Percentiles rank a stretch among this genome's conserved stretches.
These are phyloP conservation scores for Fragilariopsis cylindrus DNA, from an alignment of 108 stramenopile species.

Conservation along the genomic window DNA sequence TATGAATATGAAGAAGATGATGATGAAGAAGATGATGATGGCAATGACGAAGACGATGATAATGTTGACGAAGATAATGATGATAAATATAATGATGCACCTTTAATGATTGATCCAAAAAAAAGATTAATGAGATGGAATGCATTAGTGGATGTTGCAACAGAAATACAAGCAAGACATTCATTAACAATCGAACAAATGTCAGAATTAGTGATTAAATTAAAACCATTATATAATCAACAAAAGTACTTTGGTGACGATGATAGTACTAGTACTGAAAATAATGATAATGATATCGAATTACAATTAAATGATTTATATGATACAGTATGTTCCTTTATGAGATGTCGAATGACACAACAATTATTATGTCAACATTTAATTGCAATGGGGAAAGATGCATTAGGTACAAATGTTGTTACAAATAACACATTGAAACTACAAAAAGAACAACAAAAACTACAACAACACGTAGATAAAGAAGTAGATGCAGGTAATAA, in stretches of 20 bases:
- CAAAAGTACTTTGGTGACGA: too few relatives aligned
- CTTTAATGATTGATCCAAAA: conserved; percentile 7
- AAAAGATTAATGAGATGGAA: neutral
- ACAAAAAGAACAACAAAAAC: neutral
- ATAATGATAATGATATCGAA: neutral
- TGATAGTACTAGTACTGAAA: neutral
- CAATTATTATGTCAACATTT: conserved; percentile 76
- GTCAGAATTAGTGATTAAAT: conserved; percentile 63
- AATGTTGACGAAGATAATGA: neutral
- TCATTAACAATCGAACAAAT: conserved; percentile 66
- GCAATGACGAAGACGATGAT: neutral
- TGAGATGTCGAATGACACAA: conserved; percentile 15
- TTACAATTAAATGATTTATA: conserved; percentile 7
- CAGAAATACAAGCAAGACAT: conserved; percentile 72
- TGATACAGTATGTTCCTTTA: conserved; percentile 16
- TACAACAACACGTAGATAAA: neutral
- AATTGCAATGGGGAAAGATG: conserved; percentile 42
- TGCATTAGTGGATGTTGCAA: conserved; percentile 27
- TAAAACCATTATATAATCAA: conserved; percentile 1
- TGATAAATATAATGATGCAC: too few relatives aligned
- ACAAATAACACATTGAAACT: conserved; percentile 8
- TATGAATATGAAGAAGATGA: neutral
- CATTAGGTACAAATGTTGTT: conserved; percentile 18
- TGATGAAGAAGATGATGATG: neutral
- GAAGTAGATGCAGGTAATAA: neutral